A percentile compares a stretch with the other conserved stretches of the same genome.
These are phyloP conservation scores for Aureobasidium sp. DNA, from an alignment of 2,329 filamentous ascomycete genomes.

Conservation along the genomic window DNA sequence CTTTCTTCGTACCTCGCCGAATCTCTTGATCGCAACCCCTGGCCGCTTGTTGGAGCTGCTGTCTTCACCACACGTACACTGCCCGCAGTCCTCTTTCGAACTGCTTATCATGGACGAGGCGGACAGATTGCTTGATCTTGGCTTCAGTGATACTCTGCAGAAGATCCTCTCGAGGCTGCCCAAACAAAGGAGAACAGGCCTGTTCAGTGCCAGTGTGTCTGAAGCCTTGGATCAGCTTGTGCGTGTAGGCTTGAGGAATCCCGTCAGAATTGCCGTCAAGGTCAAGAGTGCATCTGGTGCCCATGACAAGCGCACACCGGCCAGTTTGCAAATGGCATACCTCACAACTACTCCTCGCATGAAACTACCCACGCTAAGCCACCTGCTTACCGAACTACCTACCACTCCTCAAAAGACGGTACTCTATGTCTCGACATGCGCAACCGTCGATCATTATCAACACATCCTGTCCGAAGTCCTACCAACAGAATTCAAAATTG, in stretches of 20 bases:
- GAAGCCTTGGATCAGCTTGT: constrained; percentile 93
- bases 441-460: constrained; percentile 89
- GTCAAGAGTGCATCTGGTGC: constrained; percentile 70
- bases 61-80: constrained; percentile 78
- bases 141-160: constrained; percentile 86
- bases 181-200: constrained; percentile 84
- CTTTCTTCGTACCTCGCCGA: constrained; percentile 79
- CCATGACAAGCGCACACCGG: constrained; percentile 81
- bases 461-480: constrained; percentile 69
- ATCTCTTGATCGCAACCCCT: constrained; percentile 83
- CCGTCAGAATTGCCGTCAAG: constrained; percentile 88
- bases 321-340: constrained; percentile 88
- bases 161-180: constrained; percentile 77
- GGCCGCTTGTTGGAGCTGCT: constrained; percentile 84
- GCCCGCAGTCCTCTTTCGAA: constrained; percentile 83
- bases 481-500: constrained; percentile 56
- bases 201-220: constrained; percentile 94
- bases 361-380: constrained; percentile 68
- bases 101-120: constrained; percentile 90
- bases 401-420: constrained; percentile 77
- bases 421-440: constrained; percentile 88
- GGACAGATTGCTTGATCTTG: constrained; percentile 83
- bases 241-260: constrained; percentile 83
- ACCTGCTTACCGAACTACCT: constrained; percentile 58
- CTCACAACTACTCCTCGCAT: constrained; percentile 66